These are phyloP conservation scores for Mycena epipterygia DNA, from an alignment of 768 basidiomycete species.

Conservation along the genomic window DNA sequence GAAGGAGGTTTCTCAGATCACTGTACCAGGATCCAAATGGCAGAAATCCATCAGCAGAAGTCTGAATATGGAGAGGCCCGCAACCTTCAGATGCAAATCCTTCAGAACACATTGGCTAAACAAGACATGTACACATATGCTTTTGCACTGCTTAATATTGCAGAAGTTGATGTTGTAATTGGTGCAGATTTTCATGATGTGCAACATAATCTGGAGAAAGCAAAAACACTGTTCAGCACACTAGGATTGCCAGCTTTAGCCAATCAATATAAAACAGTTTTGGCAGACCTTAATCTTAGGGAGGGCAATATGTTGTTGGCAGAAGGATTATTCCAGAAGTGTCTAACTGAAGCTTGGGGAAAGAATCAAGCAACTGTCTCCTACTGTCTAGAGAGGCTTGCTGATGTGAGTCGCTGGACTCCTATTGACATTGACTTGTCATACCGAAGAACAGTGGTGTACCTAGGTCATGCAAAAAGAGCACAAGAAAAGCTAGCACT, in stretches of 20 bases:
- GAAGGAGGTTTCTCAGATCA: not conserved
- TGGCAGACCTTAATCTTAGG: not conserved
- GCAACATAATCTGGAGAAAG: not conserved
- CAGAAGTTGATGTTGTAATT: not conserved
- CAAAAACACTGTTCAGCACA: not conserved
- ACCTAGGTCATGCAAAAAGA: too few relatives aligned
- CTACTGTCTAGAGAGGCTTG: too few relatives aligned
- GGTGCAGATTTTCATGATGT: not conserved
- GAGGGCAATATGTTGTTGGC: not conserved
- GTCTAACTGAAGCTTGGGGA: not conserved
- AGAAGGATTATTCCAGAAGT: not conserved
- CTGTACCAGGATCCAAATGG: not conserved
- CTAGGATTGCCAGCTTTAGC: not conserved
- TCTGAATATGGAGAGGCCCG: not conserved
- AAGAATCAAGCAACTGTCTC: too few relatives aligned
- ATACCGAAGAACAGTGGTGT: too few relatives aligned
- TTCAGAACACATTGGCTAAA: not conserved
- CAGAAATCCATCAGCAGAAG: not conserved
- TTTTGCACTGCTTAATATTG: not conserved
- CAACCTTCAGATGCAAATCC: not conserved
- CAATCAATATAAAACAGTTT: not conserved
- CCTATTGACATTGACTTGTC: too few relatives aligned
- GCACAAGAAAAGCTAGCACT: too few relatives aligned
- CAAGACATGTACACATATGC: not conserved
- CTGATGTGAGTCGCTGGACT: too few relatives aligned